phyloP scores from a whole-genome alignment of 1,284 basidiomycete genomes.

The Ustilago xerochloae region DNA sequence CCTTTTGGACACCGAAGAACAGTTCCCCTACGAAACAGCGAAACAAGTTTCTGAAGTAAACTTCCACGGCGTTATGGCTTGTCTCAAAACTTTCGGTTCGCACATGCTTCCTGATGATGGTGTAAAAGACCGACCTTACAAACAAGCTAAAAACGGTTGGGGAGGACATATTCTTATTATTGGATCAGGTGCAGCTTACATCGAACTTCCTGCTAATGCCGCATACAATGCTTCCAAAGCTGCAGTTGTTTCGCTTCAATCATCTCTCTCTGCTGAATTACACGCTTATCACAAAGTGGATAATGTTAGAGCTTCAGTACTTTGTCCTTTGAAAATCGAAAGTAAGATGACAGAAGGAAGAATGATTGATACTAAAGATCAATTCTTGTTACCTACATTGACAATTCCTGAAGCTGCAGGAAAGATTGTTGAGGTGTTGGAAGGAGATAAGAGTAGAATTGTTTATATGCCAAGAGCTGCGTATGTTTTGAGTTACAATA shows the following conservation, averaged over 20 bases:
- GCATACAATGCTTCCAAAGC: conserved; percentile 56
- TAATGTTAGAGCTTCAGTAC: conserved; percentile 47
- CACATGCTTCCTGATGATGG: conserved; percentile 53
- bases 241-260: conserved; percentile 44
- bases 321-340: conserved; percentile 59
- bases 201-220: conserved; percentile 49
- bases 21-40: conserved; percentile 36
- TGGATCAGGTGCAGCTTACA: conserved; percentile 48
- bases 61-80: conserved; percentile 45
- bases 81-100: conserved; percentile 56
- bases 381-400: conserved; percentile 51
- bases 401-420: conserved; percentile 49
- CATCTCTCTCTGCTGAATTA: conserved; percentile 45
- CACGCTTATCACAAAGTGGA: conserved; percentile 52
- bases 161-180: conserved; percentile 59
- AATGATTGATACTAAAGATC: conserved; percentile 50
- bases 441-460: conserved; percentile 39
- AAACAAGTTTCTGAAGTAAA: conserved; percentile 53
- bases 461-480: conserved; percentile 43
- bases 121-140: conserved; percentile 34
- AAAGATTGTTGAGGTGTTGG: conserved; percentile 49
- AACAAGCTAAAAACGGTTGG: conserved; percentile 47
- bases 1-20: conserved; percentile 52
- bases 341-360: conserved; percentile 54
- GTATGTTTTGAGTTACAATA: conserved; percentile 40